A percentile compares a stretch with the other conserved stretches of the same genome.
These are phyloP conservation scores for Lasiodiplodia gonubiensis DNA, from an alignment of 2,329 filamentous ascomycete genomes.

Conservation along the genomic window DNA sequence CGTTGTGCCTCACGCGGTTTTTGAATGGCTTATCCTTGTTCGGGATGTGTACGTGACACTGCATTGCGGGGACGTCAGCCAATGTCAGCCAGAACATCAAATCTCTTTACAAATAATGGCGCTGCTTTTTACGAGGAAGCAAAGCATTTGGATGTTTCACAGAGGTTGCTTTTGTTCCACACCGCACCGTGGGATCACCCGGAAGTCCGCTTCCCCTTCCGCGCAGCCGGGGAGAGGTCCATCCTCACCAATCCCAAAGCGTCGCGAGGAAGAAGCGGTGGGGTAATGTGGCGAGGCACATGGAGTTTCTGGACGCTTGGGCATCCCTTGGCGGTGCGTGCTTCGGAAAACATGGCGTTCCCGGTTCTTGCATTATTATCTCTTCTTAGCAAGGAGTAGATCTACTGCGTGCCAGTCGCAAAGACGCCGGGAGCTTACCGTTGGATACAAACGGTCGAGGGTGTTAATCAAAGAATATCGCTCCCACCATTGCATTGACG, in stretches of 20 bases:
- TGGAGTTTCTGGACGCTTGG: slow-evolving; percentile 1
- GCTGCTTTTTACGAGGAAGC: not conserved
- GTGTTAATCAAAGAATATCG: not conserved
- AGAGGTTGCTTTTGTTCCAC: not conserved
- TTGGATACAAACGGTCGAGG: not conserved
- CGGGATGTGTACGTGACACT: not conserved
- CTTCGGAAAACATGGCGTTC: slow-evolving; percentile 10
- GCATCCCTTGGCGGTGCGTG: not conserved
- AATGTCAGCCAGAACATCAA: not conserved
- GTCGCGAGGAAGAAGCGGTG: not conserved
- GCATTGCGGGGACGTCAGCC: not conserved
- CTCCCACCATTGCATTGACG: not conserved
- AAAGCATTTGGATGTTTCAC: not conserved
- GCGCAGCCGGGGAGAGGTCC: not conserved
- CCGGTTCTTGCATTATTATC: slow-evolving; percentile 6
- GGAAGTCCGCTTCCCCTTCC: not conserved
- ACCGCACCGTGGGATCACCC: not conserved
- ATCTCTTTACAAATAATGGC: not conserved
- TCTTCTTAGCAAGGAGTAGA: slow-evolving; percentile 1
- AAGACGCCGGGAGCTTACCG: not conserved
- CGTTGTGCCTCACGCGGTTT: not conserved
- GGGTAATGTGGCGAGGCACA: not conserved
- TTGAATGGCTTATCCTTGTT: not conserved
- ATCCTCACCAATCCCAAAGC: not conserved
- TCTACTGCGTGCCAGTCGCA: not conserved